phyloP scores from a whole-genome alignment of 2,329 filamentous ascomycete genomes.

The Nemania sp. region DNA sequence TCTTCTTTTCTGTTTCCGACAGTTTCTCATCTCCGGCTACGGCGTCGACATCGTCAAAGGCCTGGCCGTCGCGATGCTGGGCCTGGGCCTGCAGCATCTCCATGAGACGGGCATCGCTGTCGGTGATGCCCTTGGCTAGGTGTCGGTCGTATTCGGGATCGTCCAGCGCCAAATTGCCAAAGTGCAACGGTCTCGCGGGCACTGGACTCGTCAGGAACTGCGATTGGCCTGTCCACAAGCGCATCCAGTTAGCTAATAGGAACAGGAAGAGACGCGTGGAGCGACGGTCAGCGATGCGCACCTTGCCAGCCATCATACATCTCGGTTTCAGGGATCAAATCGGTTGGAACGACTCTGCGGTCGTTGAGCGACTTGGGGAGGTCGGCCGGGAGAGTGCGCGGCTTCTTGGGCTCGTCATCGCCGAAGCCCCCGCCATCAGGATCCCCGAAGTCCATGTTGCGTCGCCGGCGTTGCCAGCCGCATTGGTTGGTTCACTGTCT shows the following conservation, averaged over 20 bases:
- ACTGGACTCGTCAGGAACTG: constrained; percentile 90
- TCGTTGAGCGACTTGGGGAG: constrained; percentile 92
- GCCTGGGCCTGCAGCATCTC: constrained; percentile 96
- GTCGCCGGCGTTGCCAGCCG: constrained; percentile 41
- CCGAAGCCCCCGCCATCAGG: constrained; percentile 49
- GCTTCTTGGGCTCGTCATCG: constrained; percentile 48
- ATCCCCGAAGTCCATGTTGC: constrained; percentile 63
- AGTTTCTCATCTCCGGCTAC: constrained; percentile 76
- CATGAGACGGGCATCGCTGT: constrained; percentile 86
- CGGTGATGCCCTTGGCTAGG: constrained; percentile 58
- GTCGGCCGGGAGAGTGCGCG: constrained; percentile 71
- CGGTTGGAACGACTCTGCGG: constrained; percentile 68
- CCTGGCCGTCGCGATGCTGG: constrained; percentile 74
- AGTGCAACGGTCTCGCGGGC: constrained; percentile 79
- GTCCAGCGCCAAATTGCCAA: constrained; percentile 79
- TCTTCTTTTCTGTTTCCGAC: constrained; percentile 74
- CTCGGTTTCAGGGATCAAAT: constrained; percentile 81
- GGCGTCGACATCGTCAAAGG: constrained; percentile 77
- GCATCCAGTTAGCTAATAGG: constrained; percentile 26
- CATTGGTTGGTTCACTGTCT: constrained; percentile 32
- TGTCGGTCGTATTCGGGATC: constrained; percentile 75
- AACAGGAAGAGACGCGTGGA: constrained; percentile 15
- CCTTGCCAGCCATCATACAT: constrained; percentile 99
- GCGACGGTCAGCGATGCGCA: constrained; percentile 40
- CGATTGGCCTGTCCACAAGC: constrained; percentile 71